phyloP scores from a whole-genome alignment of 352 stramenopile genomes.

The Globisporangium polare region DNA sequence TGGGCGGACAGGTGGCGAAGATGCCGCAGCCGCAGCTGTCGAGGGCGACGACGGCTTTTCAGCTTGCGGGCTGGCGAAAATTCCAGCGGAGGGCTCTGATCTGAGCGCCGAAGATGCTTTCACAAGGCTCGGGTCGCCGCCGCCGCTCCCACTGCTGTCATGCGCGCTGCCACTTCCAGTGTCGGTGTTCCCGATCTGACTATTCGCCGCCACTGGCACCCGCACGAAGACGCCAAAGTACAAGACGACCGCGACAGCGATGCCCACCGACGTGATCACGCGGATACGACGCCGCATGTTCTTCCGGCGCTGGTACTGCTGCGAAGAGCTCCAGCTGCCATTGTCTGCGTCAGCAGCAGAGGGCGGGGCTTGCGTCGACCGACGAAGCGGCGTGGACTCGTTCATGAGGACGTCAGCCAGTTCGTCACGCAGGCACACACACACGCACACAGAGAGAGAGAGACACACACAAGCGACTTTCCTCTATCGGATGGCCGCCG shows the following conservation, averaged over 20 bases:
- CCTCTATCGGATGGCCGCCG: not conserved
- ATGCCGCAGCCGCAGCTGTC: conserved; percentile 6
- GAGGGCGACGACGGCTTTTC: conserved; percentile 17
- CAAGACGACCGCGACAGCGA: conserved; percentile 16
- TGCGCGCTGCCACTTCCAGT: not conserved
- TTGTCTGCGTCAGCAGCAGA: conserved; percentile 16
- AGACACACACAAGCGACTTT: not conserved
- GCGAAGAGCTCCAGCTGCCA: conserved; percentile 3
- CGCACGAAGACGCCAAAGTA: conserved; percentile 12
- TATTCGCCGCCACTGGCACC: not conserved
- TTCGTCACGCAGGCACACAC: not conserved
- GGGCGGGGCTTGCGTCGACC: conserved; percentile 18
- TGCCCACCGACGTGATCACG: conserved; percentile 14
- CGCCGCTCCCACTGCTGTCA: conserved; percentile 12
- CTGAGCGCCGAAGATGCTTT: conserved; percentile 3
- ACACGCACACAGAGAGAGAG: no score
- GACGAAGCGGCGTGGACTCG: conserved; percentile 46
- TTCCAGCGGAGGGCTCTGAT: conserved; percentile 1
- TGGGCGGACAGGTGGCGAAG: conserved; percentile 2
- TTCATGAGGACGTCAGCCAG: conserved; percentile 23
- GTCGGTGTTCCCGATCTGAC: not conserved
- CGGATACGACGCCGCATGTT: conserved; percentile 20
- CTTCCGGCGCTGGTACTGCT: conserved; percentile 11
- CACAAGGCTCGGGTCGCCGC: not conserved
- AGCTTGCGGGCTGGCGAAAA: conserved; percentile 6